Base-by-base conservation (phyloP, 306 rosid genomes). In the Lathyrus sativus region DNA sequence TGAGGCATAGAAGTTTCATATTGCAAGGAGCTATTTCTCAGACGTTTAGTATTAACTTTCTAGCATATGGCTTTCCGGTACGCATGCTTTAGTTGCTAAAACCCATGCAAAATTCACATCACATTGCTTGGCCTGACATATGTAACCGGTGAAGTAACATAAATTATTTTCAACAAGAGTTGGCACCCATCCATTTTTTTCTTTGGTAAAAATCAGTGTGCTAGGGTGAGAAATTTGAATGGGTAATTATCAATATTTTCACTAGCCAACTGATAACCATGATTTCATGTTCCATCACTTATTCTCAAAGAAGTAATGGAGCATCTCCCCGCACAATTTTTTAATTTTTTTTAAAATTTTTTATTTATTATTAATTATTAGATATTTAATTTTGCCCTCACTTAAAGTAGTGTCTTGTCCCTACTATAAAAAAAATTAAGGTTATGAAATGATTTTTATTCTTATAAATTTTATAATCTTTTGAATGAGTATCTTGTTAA, bases 61-160 rank as follows among this genome's bases (percentile, higher is more conserved):
- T 91, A 80, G 83, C 95, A 72, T 89, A 92, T 62, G 98, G 98
- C 72, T 89, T 92, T 74, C 98, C 96, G 90, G 98, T 92, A 89
- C 65, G 65, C 68, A 41, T 71, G 65, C 77, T 12, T 69, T 70
- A 70, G 14, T 61, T 68, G 75, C 33, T 68, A 48, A 26, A 68
- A 46, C 26, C 48, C 14, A 1, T 56, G 22, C 51, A 56, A 61
- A 62, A 54, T 44, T 43, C 28, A 7, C 9, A 15, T 53, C 10
- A 35, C 67, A 59, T 67, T 67, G 60, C 53, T 72, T 67, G 65
- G 29, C 22, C 60, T 72, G 73, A 37, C 53, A 42, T 75, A 39
- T 18, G 22, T 19, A 19, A 19, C 22, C 0, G 1, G 22, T 19
- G 33, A 62, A 68, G 31, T 46, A 18, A 12, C 68, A 68, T 39